These are phyloP conservation scores for Thecaphora thlaspeos DNA, from an alignment of 1,284 basidiomycete genomes.

Conservation along the genomic window DNA sequence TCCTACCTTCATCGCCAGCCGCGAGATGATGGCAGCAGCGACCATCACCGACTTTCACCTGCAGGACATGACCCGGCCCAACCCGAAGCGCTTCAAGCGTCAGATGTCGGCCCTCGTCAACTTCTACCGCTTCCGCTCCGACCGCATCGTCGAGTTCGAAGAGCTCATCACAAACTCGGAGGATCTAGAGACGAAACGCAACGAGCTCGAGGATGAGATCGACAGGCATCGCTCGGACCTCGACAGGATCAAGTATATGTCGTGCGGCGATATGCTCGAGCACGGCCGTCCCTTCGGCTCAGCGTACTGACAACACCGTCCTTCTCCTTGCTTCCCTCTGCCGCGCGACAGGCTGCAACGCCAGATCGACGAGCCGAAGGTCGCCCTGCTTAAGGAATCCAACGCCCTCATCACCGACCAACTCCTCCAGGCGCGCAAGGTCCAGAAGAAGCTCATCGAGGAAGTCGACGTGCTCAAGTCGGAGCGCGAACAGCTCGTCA, in stretches of 20 bases:
- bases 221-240: constrained; percentile 65
- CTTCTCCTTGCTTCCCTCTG: too few species aligned
- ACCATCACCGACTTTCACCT: constrained; percentile 52
- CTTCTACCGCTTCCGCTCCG: constrained; percentile 53
- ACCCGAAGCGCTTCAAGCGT: constrained; percentile 50
- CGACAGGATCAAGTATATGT: constrained; percentile 22
- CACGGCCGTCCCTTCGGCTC: too few species aligned
- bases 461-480: constrained; percentile 41
- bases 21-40: constrained; percentile 52
- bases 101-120: constrained; percentile 56
- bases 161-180: constrained; percentile 65
- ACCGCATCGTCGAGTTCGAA: constrained; percentile 63
- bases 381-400: constrained; percentile 68
- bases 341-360: constrained; percentile 58
- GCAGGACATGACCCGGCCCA: constrained; percentile 51
- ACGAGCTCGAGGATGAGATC: constrained; percentile 62
- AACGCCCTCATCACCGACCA: constrained; percentile 79
- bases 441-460: constrained; percentile 38
- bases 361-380: constrained; percentile 65
- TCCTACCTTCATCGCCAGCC: constrained; percentile 1
- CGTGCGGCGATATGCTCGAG: too few species aligned
- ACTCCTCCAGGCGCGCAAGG: constrained; percentile 59
- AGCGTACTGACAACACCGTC: too few species aligned
- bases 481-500: constrained; percentile 28
- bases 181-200: constrained; percentile 65